A percentile compares a stretch with the other conserved stretches of the same genome.
phyloP scores from a whole-genome alignment of 108 stramenopile genomes.

The Cyclotella baltica region DNA sequence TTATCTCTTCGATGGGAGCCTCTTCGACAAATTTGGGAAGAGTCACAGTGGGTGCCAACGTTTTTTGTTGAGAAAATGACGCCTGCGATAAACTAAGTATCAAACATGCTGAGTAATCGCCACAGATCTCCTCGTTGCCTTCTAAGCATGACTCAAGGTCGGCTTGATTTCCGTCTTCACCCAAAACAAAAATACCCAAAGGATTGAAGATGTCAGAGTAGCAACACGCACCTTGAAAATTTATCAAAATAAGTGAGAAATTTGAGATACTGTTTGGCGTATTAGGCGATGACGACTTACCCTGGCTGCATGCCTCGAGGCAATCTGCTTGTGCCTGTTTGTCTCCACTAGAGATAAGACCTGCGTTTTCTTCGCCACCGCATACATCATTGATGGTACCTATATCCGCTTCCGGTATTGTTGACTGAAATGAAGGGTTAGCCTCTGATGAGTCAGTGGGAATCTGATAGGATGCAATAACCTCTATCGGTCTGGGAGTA shows the following conservation, averaged over 20 bases:
- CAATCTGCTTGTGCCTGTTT: neutral
- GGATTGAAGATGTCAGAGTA: neutral
- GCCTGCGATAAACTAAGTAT: neutral
- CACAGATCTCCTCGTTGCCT: neutral
- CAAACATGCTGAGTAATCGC: slow-evolving; percentile 3
- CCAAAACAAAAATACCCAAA: neutral
- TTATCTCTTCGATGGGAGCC: neutral
- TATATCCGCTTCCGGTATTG: neutral
- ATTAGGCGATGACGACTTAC: no score
- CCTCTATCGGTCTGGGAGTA: neutral
- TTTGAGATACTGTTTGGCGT: no score
- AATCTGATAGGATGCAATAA: neutral
- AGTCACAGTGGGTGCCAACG: neutral
- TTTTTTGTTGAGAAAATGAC: neutral
- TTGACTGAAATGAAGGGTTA: no score
- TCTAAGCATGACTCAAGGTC: neutral
- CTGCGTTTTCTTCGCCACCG: neutral
- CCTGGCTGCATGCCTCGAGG: neutral
- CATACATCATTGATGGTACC: neutral
- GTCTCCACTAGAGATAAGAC: neutral
- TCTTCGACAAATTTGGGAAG: neutral
- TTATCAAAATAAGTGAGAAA: no score
- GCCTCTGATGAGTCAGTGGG: neutral
- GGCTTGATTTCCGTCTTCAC: neutral
- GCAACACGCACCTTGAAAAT: neutral